Evolutionary conservation across 2,329 filamentous ascomycete species (phyloP).

Genomic region (Aureobasidium sp.): DNA sequence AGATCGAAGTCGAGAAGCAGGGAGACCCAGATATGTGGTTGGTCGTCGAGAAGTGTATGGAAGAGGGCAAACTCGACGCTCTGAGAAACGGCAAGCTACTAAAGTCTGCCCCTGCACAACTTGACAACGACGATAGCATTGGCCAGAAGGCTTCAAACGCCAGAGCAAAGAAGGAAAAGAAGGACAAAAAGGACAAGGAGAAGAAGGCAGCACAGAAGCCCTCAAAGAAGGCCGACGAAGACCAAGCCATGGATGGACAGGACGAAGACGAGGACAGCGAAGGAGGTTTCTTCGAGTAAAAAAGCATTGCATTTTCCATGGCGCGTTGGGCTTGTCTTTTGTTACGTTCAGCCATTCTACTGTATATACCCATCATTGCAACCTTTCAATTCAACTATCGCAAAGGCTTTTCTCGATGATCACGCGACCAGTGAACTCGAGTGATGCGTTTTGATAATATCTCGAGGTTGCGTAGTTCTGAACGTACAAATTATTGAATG

Average conservation of each 20-base stretch:
- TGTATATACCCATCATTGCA: slow-evolving; percentile 12
- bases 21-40: slow-evolving; percentile 59
- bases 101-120: slow-evolving; percentile 2
- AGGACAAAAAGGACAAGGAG: slow-evolving; percentile 10
- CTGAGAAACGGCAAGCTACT: slow-evolving; percentile 48
- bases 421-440: neutral
- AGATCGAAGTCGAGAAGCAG: slow-evolving; percentile 29
- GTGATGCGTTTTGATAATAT: neutral
- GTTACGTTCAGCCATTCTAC: neutral
- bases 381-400: neutral
- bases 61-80: slow-evolving; percentile 48
- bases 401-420: neutral
- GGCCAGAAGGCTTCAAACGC: slow-evolving; percentile 1
- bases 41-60: slow-evolving; percentile 58
- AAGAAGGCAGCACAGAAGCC: slow-evolving; percentile 6
- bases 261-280: slow-evolving; percentile 30
- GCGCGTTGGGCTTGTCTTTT: neutral
- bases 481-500: neutral
- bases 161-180: slow-evolving; percentile 12
- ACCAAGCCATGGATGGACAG: slow-evolving; percentile 9
- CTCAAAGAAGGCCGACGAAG: slow-evolving; percentile 6
- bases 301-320: neutral
- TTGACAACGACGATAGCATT: slow-evolving; percentile 18
- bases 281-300: slow-evolving; percentile 31
- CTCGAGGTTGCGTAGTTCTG: neutral